phyloP scores from a whole-genome alignment of 345 rosid genomes.

The Anastatica hierochuntica region DNA sequence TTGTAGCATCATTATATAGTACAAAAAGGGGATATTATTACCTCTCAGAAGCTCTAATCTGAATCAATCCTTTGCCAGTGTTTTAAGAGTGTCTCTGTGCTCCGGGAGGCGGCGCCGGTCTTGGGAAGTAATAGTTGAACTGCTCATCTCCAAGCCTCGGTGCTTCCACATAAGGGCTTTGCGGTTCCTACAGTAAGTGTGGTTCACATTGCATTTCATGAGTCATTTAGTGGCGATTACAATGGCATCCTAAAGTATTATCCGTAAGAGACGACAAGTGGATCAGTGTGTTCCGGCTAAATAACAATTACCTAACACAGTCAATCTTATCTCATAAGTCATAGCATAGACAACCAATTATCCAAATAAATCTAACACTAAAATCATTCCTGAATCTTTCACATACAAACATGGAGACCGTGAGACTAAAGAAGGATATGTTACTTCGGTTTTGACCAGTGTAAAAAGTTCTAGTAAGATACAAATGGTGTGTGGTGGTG shows the following conservation, averaged over 20 bases:
- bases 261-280: neutral
- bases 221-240: neutral
- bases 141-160: constrained; percentile 41
- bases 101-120: constrained; percentile 76
- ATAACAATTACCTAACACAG: no score
- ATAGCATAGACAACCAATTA: neutral
- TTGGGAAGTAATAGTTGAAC: constrained; percentile 41
- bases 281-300: neutral
- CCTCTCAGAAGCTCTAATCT: neutral
- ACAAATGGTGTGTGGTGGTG: neutral
- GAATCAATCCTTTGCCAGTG: constrained; percentile 24
- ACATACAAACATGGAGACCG: neutral
- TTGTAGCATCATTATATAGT: neutral
- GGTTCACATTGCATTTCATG: neutral
- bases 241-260: neutral
- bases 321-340: neutral
- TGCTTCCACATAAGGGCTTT: constrained; percentile 80
- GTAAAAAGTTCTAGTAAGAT: constrained; percentile 5
- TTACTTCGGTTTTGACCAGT: neutral
- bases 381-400: neutral
- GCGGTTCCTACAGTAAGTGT: constrained; percentile 16
- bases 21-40: constrained; percentile 4
- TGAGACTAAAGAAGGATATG: neutral
- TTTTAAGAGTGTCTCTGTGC: constrained; percentile 50
- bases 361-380: no score